Percentiles rank a stretch among this genome's conserved stretches.
Evolutionary conservation across 2,329 filamentous ascomycete species (phyloP).

Genomic region (Pseudogymnoascus sp.): DNA sequence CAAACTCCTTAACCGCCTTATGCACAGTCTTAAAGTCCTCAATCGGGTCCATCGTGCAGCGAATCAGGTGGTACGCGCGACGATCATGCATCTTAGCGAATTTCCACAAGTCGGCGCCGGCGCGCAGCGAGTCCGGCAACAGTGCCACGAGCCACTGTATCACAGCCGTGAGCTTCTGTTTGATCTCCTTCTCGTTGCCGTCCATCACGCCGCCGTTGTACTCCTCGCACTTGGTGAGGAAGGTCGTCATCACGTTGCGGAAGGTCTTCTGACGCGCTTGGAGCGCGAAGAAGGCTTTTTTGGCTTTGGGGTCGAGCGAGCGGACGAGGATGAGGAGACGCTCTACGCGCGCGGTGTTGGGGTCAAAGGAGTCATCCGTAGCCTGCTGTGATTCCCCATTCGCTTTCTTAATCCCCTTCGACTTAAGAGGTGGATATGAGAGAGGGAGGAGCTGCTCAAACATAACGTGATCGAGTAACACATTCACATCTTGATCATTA

Average conservation of each 20-base stretch:
- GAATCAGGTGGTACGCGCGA: conserved; percentile 79
- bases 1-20: conserved; percentile 83
- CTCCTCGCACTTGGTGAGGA: conserved; percentile 75
- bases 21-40: conserved; percentile 89
- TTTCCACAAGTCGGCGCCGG: conserved; percentile 71
- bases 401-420: conserved; percentile 52
- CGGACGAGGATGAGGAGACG: conserved; percentile 76
- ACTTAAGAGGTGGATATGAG: conserved; percentile 67
- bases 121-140: conserved; percentile 66
- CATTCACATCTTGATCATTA: conserved; percentile 79
- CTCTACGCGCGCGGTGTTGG: conserved; percentile 72
- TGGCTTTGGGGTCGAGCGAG: conserved; percentile 68
- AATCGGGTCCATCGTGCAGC: conserved; percentile 74
- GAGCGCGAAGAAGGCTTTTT: conserved; percentile 81
- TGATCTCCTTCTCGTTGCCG: conserved; percentile 57
- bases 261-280: conserved; percentile 70
- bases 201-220: conserved; percentile 83
- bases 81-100: conserved; percentile 90
- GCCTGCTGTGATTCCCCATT: conserved; percentile 48
- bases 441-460: conserved; percentile 86
- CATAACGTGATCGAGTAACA: conserved; percentile 73
- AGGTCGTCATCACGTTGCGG: conserved; percentile 64
- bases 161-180: conserved; percentile 62
- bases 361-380: conserved; percentile 44
- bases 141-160: conserved; percentile 66